A percentile compares a stretch with the other conserved stretches of the same genome.
Conservation (phyloP, 306 rosid species). For the Cicer judaicum region DNA sequence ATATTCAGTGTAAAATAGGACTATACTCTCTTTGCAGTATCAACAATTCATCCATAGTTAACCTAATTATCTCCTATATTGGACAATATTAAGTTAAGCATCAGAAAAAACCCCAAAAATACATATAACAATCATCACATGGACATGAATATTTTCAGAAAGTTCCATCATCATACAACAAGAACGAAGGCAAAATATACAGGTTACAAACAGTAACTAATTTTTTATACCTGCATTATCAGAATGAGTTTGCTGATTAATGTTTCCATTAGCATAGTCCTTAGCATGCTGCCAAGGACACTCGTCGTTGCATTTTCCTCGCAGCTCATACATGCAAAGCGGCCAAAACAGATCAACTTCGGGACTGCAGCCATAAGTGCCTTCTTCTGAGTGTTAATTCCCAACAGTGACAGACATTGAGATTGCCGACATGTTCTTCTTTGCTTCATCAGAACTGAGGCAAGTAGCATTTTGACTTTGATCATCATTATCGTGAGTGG, state of each 20-base stretch:
- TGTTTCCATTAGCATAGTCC: conserved; percentile 57
- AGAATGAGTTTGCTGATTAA: conserved; percentile 49
- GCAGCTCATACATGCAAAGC: conserved; percentile 93
- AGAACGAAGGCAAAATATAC: conserved; percentile 30
- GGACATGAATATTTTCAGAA: conserved; percentile 2
- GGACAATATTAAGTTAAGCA: conserved; percentile 21
- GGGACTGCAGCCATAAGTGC: conserved; percentile 65
- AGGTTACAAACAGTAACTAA: conserved; percentile 26
- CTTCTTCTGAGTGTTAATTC: conserved; percentile 56
- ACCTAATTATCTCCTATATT: neutral
- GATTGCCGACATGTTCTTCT: conserved; percentile 44
- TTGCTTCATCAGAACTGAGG: conserved; percentile 47
- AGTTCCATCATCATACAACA: conserved; percentile 23
- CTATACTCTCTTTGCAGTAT: conserved; percentile 10
- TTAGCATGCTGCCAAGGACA: conserved; percentile 95
- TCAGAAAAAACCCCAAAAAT: conserved; percentile 7
- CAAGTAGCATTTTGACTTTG: conserved; percentile 43
- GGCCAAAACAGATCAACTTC: conserved; percentile 89
- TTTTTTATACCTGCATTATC: conserved; percentile 66
- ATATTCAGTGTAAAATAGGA: conserved; percentile 6
- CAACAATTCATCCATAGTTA: conserved; percentile 17
- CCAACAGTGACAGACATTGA: conserved; percentile 48
- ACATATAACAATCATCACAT: conserved; percentile 17
- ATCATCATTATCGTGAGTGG: conserved; percentile 44
- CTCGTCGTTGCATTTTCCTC: conserved; percentile 99